Conservation (phyloP, 2,329 filamentous ascomycete genomes). For the Alternaria sp. region DNA sequence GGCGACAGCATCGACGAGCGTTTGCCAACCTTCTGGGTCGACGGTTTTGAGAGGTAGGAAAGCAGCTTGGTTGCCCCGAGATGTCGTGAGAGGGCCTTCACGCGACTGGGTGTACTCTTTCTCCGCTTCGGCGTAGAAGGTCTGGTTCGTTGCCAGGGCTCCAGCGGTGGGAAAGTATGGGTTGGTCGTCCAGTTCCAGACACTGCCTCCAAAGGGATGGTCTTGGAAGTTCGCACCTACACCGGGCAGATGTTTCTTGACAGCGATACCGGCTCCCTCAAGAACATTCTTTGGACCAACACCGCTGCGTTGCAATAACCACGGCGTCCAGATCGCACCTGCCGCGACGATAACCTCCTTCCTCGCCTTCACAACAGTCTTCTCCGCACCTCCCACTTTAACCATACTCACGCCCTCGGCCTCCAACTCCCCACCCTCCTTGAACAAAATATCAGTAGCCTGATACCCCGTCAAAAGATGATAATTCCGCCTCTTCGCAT, state of each 20-base stretch:
- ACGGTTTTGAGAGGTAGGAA: conserved; percentile 65
- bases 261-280: conserved; percentile 21
- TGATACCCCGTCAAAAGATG: conserved; percentile 24
- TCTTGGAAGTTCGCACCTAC: conserved; percentile 46
- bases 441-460: conserved; percentile 9
- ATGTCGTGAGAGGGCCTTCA: background rate
- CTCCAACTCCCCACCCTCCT: background rate
- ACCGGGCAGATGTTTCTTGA: conserved; percentile 28
- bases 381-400: background rate
- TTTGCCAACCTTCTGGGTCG: background rate
- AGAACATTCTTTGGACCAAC: conserved; percentile 7
- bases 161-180: background rate
- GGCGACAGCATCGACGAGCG: conserved; percentile 9
- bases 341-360: background rate
- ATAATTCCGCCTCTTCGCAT: conserved; percentile 30
- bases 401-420: background rate
- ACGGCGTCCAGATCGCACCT: background rate
- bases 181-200: conserved; percentile 12
- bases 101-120: background rate
- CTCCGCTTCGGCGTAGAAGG: background rate
- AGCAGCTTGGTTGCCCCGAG: conserved; percentile 32
- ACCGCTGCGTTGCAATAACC: background rate
- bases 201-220: conserved; percentile 17
- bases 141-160: background rate
- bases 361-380: background rate